These are phyloP conservation scores for Brettanomyces sp. DNA, from an alignment of 805 yeast genomes.

Conservation along the genomic window DNA sequence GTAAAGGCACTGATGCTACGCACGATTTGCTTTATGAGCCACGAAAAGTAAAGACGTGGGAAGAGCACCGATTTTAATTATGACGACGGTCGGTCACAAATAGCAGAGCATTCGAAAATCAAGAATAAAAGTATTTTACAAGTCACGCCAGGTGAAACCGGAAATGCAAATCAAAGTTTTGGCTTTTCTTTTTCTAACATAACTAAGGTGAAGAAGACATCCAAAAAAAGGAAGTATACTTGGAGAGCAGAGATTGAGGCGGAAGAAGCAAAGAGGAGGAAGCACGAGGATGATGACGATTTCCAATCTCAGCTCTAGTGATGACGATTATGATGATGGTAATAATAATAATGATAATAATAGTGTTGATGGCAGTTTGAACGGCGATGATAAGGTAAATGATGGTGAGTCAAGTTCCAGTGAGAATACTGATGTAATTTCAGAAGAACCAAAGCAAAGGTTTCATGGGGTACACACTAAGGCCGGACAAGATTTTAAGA, in stretches of 20 bases:
- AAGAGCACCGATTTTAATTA: constrained; percentile 25
- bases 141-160: neutral
- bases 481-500: constrained; percentile 61
- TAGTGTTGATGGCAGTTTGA: constrained; percentile 18
- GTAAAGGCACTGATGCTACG: constrained; percentile 56
- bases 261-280: constrained; percentile 31
- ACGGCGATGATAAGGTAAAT: constrained; percentile 52
- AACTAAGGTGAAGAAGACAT: constrained; percentile 30
- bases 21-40: constrained; percentile 61
- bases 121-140: neutral
- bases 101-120: neutral
- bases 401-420: constrained; percentile 26
- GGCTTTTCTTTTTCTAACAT: constrained; percentile 64
- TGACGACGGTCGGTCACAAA: constrained; percentile 14
- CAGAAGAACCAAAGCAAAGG: constrained; percentile 16
- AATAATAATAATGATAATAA: constrained; percentile 8
- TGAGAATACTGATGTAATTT: constrained; percentile 19
- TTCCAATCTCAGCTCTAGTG: constrained; percentile 32
- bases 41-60: constrained; percentile 55
- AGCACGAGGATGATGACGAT: constrained; percentile 52
- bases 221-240: constrained; percentile 48
- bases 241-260: constrained; percentile 60
- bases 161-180: neutral
- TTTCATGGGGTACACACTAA: constrained; percentile 32
- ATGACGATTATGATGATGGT: constrained; percentile 59